Evolutionary conservation across 179 eudicot species (phyloP).

Genomic region (Drosera spatulata): DNA sequence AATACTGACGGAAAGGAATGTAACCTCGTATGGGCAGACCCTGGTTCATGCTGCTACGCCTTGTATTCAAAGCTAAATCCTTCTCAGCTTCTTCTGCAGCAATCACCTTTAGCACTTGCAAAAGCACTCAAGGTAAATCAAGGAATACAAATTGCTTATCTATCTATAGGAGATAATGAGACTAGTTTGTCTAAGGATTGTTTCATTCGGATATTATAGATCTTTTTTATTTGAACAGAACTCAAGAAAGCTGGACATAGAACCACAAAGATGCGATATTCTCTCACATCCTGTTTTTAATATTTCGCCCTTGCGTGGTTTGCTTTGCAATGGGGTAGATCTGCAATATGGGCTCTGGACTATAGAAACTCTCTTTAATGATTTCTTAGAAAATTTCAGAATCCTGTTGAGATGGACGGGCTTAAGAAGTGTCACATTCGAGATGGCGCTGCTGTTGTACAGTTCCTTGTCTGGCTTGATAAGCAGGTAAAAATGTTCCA

Average conservation of each 20-base stretch:
- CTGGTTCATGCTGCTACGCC: slow-evolving; percentile 82
- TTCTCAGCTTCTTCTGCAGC: slow-evolving; percentile 65
- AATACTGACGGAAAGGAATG: slow-evolving; percentile 20
- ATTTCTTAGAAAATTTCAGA: slow-evolving; percentile 32
- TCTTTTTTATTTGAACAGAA: no score
- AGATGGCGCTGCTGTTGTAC: slow-evolving; percentile 98
- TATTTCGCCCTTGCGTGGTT: no score
- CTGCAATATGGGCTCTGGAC: neutral
- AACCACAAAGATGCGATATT: no score
- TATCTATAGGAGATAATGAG: no score
- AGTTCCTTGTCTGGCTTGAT: slow-evolving; percentile 94
- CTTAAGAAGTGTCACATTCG: slow-evolving; percentile 82
- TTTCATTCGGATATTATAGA: no score
- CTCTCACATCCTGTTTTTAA: no score
- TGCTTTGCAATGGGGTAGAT: neutral
- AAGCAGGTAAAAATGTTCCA: slow-evolving; percentile 46
- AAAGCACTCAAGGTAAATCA: slow-evolving; percentile 79
- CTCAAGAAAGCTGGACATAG: no score
- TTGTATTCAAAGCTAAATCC: slow-evolving; percentile 62
- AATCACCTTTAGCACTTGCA: slow-evolving; percentile 86
- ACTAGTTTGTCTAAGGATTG: no score
- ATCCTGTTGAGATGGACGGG: slow-evolving; percentile 88
- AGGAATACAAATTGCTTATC: neutral
- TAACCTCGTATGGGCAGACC: slow-evolving; percentile 72
- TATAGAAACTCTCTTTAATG: neutral